Conservation (phyloP, 1,139 yeast species). For the Hansenula anomala region DNA sequence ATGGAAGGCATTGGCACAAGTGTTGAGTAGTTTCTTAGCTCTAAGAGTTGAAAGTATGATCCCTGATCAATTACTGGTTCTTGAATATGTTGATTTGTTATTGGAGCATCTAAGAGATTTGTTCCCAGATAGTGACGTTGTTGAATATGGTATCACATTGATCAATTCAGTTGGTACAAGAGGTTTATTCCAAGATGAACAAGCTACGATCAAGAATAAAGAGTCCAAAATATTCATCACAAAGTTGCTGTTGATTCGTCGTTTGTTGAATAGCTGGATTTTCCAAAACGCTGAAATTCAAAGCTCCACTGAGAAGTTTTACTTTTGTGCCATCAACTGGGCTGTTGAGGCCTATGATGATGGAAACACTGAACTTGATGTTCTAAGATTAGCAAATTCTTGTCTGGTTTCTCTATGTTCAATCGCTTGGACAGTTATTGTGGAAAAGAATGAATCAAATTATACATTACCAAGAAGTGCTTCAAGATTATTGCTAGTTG, state of each 20-base stretch:
- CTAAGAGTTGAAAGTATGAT: slow-evolving; percentile 42
- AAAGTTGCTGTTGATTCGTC: slow-evolving; percentile 54
- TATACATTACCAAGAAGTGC: slow-evolving; percentile 40
- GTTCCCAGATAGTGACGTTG: slow-evolving; percentile 35
- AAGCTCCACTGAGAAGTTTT: slow-evolving; percentile 37
- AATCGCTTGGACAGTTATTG: slow-evolving; percentile 33
- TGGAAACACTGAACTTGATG: slow-evolving; percentile 50
- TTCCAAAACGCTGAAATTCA: slow-evolving; percentile 28
- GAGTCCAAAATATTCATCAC: slow-evolving; percentile 53
- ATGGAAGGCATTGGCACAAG: slow-evolving; percentile 32
- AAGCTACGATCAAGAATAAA: slow-evolving; percentile 26
- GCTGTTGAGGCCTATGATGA: slow-evolving; percentile 49
- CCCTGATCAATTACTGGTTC: slow-evolving; percentile 53
- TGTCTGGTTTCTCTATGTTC: slow-evolving; percentile 47
- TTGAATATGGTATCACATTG: slow-evolving; percentile 35
- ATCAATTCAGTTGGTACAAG: slow-evolving; percentile 48
- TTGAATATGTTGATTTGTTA: slow-evolving; percentile 55
- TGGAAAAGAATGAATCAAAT: slow-evolving; percentile 25
- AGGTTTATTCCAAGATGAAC: slow-evolving; percentile 31
- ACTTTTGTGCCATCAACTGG: slow-evolving; percentile 56
- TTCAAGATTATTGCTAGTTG: slow-evolving; percentile 46
- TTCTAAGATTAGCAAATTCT: slow-evolving; percentile 59
- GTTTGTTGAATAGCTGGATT: slow-evolving; percentile 48
- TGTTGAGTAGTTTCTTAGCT: slow-evolving; percentile 44
- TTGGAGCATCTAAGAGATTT: slow-evolving; percentile 37